Base-by-base conservation (phyloP, 2,329 filamentous ascomycete species). In the Monosporascus sp. region DNA sequence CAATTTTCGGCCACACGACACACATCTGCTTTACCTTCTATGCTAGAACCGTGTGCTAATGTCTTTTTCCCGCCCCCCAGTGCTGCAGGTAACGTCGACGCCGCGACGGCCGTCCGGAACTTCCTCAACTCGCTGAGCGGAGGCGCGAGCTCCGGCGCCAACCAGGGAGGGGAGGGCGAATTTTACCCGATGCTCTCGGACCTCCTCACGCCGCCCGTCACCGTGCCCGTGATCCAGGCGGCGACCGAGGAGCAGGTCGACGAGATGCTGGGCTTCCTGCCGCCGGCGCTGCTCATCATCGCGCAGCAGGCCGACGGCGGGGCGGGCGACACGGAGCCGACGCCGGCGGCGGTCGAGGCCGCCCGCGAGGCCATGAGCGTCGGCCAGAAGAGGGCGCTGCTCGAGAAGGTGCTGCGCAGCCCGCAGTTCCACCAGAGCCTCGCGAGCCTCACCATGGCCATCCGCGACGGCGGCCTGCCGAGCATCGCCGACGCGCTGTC, bases 391-490 rank as follows among this genome's bases (percentile, higher is more conserved):
- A 90, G 88, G 65, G 78, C 80, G 22, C 81, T 97, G 14, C 72
- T 99, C 44, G 86, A 85, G 68, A 87, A 86, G 66, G 91, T 97
- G 7, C 74, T 97, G 15, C 84, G 89, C 58, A 95, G 89, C 60
- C 93, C 94, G 18, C 94, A 99, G 67, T 91, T 99, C 65, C 83
- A 85, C 56, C 94, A 97, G 70, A 93, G 90, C 60, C 73, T 97
- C 40, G 83, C 85, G 1, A 94, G 88, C 67, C 74, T 99, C 62
- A 96, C 91, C 0, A 85, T 91, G 71, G 94, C 94, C 14, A 76
- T 99, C 52, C 80, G 91, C 53, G 93, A 97, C 63, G 94, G 94
- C 14, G 94, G 93, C 0, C 73, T 99, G 53, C 92, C 93, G 5
- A 95, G 86, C 62, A 88, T 99, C 58, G 88, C 91, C 7, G 91